These are phyloP conservation scores for Dactylellina sp. DNA, from an alignment of 2,329 filamentous ascomycete species.

Conservation along the genomic window DNA sequence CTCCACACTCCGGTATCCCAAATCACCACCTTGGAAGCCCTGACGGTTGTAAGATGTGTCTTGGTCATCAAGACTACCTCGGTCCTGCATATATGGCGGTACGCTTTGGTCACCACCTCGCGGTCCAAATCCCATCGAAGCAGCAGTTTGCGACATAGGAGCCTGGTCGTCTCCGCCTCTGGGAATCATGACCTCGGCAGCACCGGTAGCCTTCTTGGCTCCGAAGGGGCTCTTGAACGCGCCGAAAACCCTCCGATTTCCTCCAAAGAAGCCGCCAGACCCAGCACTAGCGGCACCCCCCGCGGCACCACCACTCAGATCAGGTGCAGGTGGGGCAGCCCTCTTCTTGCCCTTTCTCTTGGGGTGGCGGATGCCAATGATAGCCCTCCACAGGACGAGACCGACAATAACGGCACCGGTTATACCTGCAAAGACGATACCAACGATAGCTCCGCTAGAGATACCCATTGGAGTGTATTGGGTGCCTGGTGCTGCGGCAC, in stretches of 20 bases:
- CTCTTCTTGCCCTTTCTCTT: constrained; percentile 35
- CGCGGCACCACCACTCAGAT: background rate
- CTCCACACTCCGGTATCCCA: constrained; percentile 50
- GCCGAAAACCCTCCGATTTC: constrained; percentile 36
- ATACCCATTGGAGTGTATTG: constrained; percentile 49
- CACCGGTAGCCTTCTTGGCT: constrained; percentile 15
- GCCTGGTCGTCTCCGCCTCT: constrained; percentile 7
- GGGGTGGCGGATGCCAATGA: constrained; percentile 45
- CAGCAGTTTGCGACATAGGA: constrained; percentile 49
- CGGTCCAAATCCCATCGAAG: constrained; percentile 51
- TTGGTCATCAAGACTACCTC: constrained; percentile 47
- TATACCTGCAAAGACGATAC: constrained; percentile 52
- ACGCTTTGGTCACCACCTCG: constrained; percentile 5
- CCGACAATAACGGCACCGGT: constrained; percentile 50
- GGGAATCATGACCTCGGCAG: constrained; percentile 35
- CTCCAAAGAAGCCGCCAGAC: constrained; percentile 24
- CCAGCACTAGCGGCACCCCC: constrained; percentile 29
- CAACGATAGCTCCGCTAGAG: constrained; percentile 52
- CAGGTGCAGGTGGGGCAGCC: background rate
- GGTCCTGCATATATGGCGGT: constrained; percentile 46
- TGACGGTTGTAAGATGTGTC: constrained; percentile 43
- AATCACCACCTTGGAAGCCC: constrained; percentile 30
- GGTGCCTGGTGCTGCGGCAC: constrained; percentile 8
- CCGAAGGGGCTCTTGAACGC: constrained; percentile 32
- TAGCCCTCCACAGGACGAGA: constrained; percentile 53